Percentiles rank a stretch among this genome's conserved stretches.
These are phyloP conservation scores for Dicorynia guianensis DNA, from an alignment of 306 rosid genomes.

Conservation along the genomic window DNA sequence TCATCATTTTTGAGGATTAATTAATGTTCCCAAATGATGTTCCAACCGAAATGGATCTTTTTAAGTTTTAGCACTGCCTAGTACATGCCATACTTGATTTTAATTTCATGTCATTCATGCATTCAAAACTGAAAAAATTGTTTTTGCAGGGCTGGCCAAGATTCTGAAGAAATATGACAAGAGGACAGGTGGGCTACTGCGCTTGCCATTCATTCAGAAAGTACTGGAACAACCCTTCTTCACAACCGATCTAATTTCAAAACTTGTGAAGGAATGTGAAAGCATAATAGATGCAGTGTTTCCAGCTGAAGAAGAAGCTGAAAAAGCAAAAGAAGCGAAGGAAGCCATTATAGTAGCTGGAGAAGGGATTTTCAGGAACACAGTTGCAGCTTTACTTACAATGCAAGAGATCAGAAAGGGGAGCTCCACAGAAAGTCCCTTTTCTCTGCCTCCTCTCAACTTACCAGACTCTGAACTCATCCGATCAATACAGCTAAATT, in stretches of 20 bases:
- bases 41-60: neutral
- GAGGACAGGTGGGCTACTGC: constrained; percentile 73
- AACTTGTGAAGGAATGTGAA: constrained; percentile 86
- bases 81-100: neutral
- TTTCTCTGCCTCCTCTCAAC: constrained; percentile 87
- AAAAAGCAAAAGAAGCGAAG: constrained; percentile 47
- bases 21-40: neutral
- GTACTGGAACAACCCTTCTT: constrained; percentile 82
- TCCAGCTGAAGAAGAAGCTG: constrained; percentile 58
- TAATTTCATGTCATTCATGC: no score
- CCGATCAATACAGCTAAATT: constrained; percentile 62
- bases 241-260: constrained; percentile 78
- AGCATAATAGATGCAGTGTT: constrained; percentile 71
- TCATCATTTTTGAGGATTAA: neutral
- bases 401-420: constrained; percentile 84
- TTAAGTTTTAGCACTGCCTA: neutral
- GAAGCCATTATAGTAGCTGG: constrained; percentile 58
- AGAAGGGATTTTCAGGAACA: constrained; percentile 85
- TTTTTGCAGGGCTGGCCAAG: constrained; percentile 75
- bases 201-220: constrained; percentile 80
- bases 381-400: constrained; percentile 77
- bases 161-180: constrained; percentile 93
- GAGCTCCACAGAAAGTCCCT: constrained; percentile 79
- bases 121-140: neutral
- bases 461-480: constrained; percentile 72